Evolutionary conservation across 495 filamentous ascomycete species (phyloP), one percentile per base, ranked within the genome.

Genomic region (Choiromyces venosus): DNA sequence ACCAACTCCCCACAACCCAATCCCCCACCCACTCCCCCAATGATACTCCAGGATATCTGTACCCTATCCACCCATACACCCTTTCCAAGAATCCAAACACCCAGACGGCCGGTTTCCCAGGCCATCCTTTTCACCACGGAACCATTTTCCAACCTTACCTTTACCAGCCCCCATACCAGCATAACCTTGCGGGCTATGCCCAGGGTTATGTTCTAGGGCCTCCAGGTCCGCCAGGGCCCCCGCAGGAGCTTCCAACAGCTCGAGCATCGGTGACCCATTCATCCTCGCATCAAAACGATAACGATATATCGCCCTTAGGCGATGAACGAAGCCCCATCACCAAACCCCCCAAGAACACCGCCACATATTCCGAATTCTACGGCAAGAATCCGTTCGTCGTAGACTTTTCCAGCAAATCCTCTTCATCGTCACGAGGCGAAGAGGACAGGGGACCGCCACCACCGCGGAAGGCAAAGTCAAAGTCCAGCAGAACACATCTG

Each of bases 11-110:
- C 19, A 75, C 71, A 19, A 75, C 73, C 25, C 73, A 75, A 69
- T 75, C 71, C 38, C 65, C 73, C 12, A 52, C 65, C 19, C 10
- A 68, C 61, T 69, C 73, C 19, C 73, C 69, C 40, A 73, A 72
- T 18, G 74, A 80, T 19, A 67, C 77, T 21, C 77, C 73, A 14
- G 78, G 75, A 14, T 68, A 68, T 36, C 75, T 78, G 46, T 82
- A 82, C 70, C 79, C 78, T 67, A 79, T 78, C 42, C 79, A 81
- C 56, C 80, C 80, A 61, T 76, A 81, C 25, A 3, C 76, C 61
- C 73, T 72, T 68, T 29, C 67, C 0, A 40, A 67, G 69, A 67
- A 71, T 16, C 69, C 71, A 67, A 25, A 61, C 8, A 35, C 56
- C 18, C 73, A 74, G 67, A 65, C 69, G 16, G 33, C 64, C 64